These are phyloP conservation scores for Backusella macrospora DNA, from an alignment of 192 early-diverging fungal genomes.

Conservation along the genomic window DNA sequence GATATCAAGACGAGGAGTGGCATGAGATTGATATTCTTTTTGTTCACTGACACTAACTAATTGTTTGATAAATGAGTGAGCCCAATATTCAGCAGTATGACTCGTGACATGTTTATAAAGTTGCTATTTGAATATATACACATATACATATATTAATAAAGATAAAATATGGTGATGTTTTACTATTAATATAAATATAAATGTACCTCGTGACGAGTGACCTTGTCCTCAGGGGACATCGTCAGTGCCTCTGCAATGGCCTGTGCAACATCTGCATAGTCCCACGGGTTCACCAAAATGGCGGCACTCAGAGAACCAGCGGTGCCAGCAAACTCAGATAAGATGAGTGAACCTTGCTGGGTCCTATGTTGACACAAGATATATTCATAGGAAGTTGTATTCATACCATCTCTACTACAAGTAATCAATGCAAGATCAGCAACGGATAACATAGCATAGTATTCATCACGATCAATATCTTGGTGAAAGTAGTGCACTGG, in stretches of 20 bases:
- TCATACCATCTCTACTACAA: conserved; percentile 97
- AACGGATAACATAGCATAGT: conserved; percentile 92
- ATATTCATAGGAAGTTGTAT: conserved; percentile 94
- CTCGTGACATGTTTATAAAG: conserved; percentile 79
- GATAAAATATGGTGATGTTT: background rate
- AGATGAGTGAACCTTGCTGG: conserved; percentile 84
- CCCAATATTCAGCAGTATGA: conserved; percentile 94
- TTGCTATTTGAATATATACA: conserved; percentile 34
- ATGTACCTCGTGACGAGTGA: conserved; percentile 62
- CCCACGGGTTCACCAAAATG: conserved; percentile 90
- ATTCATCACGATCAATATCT: conserved; percentile 94
- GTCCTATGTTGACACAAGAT: conserved; percentile 83
- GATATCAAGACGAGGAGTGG: conserved; percentile 48
- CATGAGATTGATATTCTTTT: conserved; percentile 42
- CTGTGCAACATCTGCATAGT: conserved; percentile 76
- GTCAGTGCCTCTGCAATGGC: conserved; percentile 75
- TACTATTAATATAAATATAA: background rate
- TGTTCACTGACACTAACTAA: conserved; percentile 56
- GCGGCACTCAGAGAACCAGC: conserved; percentile 81
- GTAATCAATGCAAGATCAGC: conserved; percentile 96
- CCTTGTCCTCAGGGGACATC: conserved; percentile 68
- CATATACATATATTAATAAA: background rate
- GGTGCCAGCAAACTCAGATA: conserved; percentile 98
- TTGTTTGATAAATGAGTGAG: conserved; percentile 80
- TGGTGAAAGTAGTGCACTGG: conserved; percentile 94